Evolutionary conservation across 2,329 filamentous ascomycete species (phyloP).

Genomic region (Lanzia echinophila): DNA sequence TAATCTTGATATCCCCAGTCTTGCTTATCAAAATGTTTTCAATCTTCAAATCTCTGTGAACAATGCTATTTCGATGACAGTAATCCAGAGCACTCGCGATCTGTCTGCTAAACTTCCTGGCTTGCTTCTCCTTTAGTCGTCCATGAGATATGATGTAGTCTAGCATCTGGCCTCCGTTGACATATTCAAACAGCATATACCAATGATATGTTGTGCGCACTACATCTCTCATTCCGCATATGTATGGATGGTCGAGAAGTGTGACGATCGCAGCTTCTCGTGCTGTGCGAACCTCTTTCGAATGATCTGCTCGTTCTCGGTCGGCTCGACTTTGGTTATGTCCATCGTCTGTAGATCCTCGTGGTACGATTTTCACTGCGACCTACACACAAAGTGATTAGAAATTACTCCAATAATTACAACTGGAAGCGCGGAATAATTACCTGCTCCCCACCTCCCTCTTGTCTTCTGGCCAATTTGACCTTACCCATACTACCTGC

Average conservation of each 20-base stretch:
- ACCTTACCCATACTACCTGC: slow-evolving; percentile 99
- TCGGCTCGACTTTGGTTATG: slow-evolving; percentile 62
- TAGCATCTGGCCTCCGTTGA: slow-evolving; percentile 98
- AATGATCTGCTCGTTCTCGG: slow-evolving; percentile 86
- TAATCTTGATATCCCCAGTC: slow-evolving; percentile 98
- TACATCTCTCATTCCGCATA: slow-evolving; percentile 92
- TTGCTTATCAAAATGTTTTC: slow-evolving; percentile 99
- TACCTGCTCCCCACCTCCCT: slow-evolving; percentile 78
- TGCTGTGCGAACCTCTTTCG: slow-evolving; percentile 91
- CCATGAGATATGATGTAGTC: slow-evolving; percentile 99
- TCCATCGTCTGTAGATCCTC: slow-evolving; percentile 75
- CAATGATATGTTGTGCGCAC: slow-evolving; percentile 96
- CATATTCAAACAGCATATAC: slow-evolving; percentile 99
- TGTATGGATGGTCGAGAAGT: slow-evolving; percentile 87
- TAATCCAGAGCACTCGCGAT: slow-evolving; percentile 96
- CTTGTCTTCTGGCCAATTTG: slow-evolving; percentile 85
- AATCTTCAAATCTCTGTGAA: slow-evolving; percentile 95
- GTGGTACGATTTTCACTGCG: slow-evolving; percentile 93
- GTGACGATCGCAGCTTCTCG: slow-evolving; percentile 95
- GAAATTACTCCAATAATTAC: not conserved
- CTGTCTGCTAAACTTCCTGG: slow-evolving; percentile 93
- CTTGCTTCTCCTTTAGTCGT: slow-evolving; percentile 95
- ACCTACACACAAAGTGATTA: slow-evolving; percentile 50
- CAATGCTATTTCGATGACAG: slow-evolving; percentile 96
- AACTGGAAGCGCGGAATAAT: slow-evolving; percentile 1